Percentiles rank a stretch among this genome's conserved stretches.
Evolutionary conservation across 345 rosid species (phyloP).

Genomic region (Populus ilicifolia): DNA sequence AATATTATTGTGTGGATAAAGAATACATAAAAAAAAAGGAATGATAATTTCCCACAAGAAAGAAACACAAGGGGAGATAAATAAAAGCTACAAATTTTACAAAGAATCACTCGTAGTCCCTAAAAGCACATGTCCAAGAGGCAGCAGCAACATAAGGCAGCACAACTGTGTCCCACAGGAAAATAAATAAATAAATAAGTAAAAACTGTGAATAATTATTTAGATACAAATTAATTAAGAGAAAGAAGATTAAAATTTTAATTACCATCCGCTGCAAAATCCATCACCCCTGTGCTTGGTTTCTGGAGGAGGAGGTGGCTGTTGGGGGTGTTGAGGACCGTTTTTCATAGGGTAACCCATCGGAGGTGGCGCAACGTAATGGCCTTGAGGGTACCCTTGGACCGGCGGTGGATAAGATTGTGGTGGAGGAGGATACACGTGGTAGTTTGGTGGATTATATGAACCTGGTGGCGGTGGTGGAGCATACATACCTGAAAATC

Average conservation of each 20-base stretch:
- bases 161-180: slow-evolving; percentile 11
- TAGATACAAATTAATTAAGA: background rate
- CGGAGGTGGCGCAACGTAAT: slow-evolving; percentile 24
- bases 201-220: background rate
- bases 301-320: slow-evolving; percentile 2
- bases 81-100: background rate
- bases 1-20: background rate
- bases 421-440: background rate
- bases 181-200: background rate
- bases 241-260: too few species aligned
- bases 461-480: slow-evolving; percentile 4
- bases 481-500: background rate
- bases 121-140: slow-evolving; percentile 21
- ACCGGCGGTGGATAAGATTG: background rate
- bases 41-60: background rate
- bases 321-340: background rate
- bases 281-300: slow-evolving; percentile 6
- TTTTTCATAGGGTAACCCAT: slow-evolving; percentile 20
- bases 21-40: too few species aligned
- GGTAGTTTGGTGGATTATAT: background rate
- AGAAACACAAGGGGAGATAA: background rate
- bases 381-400: slow-evolving; percentile 8
- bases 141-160: slow-evolving; percentile 29
- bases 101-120: background rate
- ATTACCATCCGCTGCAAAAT: slow-evolving; percentile 15